Evolutionary conservation across 768 basidiomycete species (phyloP).

Genomic region (Boletus tylopilopsis): DNA sequence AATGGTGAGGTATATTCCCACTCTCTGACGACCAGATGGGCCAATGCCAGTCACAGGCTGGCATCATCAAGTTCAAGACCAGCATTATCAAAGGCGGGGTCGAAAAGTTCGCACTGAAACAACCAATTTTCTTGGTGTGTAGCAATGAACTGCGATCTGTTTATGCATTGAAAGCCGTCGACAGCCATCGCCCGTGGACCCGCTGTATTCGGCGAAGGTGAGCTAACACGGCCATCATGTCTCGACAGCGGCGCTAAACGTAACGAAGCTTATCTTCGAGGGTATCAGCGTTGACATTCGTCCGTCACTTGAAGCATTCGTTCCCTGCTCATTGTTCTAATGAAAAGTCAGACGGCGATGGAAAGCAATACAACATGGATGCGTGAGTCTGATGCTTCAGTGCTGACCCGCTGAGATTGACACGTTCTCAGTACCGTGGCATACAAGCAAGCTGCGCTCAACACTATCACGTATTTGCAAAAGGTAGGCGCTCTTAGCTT

Average conservation of each 20-base stretch:
- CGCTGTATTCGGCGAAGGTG: constrained; percentile 67
- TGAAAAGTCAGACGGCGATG: constrained; percentile 52
- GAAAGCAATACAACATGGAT: constrained; percentile 76
- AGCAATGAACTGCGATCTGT: too few relatives aligned
- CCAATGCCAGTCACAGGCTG: constrained; percentile 40
- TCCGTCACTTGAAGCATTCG: constrained; percentile 27
- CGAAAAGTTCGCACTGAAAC: constrained; percentile 68
- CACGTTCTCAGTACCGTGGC: constrained; percentile 54
- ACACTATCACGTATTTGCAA: constrained; percentile 68
- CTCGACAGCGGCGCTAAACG: background rate
- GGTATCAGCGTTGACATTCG: constrained; percentile 72
- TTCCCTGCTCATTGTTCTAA: constrained; percentile 1
- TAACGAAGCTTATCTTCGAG: constrained; percentile 60
- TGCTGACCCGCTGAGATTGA: background rate
- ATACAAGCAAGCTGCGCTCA: constrained; percentile 77
- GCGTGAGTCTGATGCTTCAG: constrained; percentile 40
- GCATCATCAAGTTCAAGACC: constrained; percentile 67
- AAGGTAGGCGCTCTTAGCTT: too few relatives aligned
- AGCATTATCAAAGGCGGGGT: constrained; percentile 73
- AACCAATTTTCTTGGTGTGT: constrained; percentile 69
- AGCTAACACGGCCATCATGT: background rate
- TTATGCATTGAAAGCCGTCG: too few relatives aligned
- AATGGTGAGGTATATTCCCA: constrained; percentile 42
- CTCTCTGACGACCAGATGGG: background rate
- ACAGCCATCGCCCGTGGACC: constrained; percentile 73